A percentile compares a stretch with the other conserved stretches of the same genome.
Conservation (phyloP, 2,329 filamentous ascomycete species). For the Alternaria gansuensis region DNA sequence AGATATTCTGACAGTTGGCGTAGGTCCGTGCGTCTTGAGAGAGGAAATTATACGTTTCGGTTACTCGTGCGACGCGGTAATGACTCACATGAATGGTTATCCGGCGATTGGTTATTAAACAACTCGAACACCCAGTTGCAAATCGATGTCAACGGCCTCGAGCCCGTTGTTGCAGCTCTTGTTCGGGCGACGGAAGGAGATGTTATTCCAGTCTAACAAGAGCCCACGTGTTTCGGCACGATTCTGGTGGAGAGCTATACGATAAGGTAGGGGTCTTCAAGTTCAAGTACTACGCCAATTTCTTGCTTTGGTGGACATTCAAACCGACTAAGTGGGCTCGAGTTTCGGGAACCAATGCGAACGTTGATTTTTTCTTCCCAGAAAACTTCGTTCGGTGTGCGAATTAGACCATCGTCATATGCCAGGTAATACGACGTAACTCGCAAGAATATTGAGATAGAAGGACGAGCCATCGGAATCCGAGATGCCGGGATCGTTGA, state of each 20-base stretch:
- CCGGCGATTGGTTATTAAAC: no score
- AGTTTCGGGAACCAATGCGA: no score
- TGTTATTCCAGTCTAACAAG: neutral
- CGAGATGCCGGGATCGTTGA: neutral
- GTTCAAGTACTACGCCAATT: no score
- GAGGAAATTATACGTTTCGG: neutral
- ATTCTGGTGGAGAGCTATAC: neutral
- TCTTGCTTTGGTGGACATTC: no score
- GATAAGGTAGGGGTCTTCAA: neutral
- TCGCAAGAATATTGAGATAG: neutral
- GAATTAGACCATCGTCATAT: neutral
- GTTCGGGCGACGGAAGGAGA: no score
- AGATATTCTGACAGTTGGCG: neutral
- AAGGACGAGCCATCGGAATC: neutral
- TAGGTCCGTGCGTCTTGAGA: neutral
- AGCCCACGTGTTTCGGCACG: neutral
- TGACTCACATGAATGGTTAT: neutral
- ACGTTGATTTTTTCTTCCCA: no score
- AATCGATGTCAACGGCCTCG: no score
- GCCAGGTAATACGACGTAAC: neutral
- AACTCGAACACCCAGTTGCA: no score
- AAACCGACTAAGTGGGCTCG: no score
- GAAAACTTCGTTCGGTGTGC: no score
- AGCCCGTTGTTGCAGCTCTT: no score
- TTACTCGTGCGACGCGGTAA: neutral